A percentile compares a stretch with the other conserved stretches of the same genome.
These are phyloP conservation scores for Lumnitzera littorea DNA, from an alignment of 345 rosid species.

Conservation along the genomic window DNA sequence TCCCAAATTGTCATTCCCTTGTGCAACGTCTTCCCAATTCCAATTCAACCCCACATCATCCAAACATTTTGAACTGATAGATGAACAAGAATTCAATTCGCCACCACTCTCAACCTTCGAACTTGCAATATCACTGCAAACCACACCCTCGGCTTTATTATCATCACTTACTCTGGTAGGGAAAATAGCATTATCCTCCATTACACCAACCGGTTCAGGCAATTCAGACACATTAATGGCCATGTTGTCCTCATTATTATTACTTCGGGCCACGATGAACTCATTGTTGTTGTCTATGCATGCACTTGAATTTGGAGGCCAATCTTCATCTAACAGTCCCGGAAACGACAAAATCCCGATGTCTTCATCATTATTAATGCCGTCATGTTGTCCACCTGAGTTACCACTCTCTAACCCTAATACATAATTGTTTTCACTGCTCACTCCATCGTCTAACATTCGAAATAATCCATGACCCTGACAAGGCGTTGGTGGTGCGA, in stretches of 20 bases:
- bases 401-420: neutral
- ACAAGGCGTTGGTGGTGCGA: neutral
- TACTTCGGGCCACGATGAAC: too few species aligned
- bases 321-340: neutral
- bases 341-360: neutral
- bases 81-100: neutral
- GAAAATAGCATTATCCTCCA: too few species aligned
- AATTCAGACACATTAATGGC: too few species aligned
- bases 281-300: neutral
- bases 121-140: slow-evolving; percentile 5
- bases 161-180: neutral
- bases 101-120: neutral
- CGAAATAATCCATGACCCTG: too few species aligned
- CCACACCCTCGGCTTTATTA: neutral
- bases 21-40: neutral
- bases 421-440: neutral
- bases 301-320: neutral
- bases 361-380: slow-evolving; percentile 3
- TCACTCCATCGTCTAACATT: neutral
- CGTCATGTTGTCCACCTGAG: slow-evolving; percentile 1
- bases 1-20: neutral
- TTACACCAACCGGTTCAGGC: too few species aligned
- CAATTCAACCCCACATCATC: neutral
- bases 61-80: too few species aligned
- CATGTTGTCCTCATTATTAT: too few species aligned